Evolutionary conservation across 2,329 filamentous ascomycete species (phyloP).

Genomic region (Pyrenophora teres): DNA sequence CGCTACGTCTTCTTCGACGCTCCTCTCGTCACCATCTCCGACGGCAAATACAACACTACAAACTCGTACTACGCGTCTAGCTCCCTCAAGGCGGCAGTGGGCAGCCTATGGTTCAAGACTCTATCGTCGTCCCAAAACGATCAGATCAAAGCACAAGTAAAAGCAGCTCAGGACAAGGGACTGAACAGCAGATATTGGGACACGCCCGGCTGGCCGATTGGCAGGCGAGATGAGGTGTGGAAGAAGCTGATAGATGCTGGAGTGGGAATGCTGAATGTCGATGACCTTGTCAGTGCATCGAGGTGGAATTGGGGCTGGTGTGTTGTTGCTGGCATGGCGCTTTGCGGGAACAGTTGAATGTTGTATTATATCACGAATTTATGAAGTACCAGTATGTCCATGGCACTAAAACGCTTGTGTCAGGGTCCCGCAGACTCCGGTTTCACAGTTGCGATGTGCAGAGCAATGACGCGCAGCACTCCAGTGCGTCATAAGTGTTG

Average conservation of each 20-base stretch:
- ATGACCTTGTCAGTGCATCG: constrained; percentile 29
- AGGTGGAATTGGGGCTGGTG: constrained; percentile 20
- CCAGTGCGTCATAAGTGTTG: neutral
- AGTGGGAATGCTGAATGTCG: constrained; percentile 27
- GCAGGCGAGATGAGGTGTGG: constrained; percentile 26
- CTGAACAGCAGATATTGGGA: constrained; percentile 31
- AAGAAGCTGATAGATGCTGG: constrained; percentile 18
- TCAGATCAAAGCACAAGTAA: neutral
- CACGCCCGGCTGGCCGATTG: constrained; percentile 30
- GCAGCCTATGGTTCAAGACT: constrained; percentile 16
- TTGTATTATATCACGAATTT: neutral
- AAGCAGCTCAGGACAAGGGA: constrained; percentile 22
- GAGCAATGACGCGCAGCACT: neutral
- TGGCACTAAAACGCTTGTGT: too few species aligned
- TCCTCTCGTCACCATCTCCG: constrained; percentile 54
- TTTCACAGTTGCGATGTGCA: neutral
- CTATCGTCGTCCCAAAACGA: constrained; percentile 17
- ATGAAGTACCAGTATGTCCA: neutral
- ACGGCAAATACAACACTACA: constrained; percentile 25
- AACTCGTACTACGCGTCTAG: constrained; percentile 39
- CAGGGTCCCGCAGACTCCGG: too few species aligned
- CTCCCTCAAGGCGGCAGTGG: constrained; percentile 27
- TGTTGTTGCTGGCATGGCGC: constrained; percentile 27
- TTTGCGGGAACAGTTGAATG: constrained; percentile 31
- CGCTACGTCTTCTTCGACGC: constrained; percentile 71